Conservation (phyloP, 441 rosid species). For the Jatropha podagrica region DNA sequence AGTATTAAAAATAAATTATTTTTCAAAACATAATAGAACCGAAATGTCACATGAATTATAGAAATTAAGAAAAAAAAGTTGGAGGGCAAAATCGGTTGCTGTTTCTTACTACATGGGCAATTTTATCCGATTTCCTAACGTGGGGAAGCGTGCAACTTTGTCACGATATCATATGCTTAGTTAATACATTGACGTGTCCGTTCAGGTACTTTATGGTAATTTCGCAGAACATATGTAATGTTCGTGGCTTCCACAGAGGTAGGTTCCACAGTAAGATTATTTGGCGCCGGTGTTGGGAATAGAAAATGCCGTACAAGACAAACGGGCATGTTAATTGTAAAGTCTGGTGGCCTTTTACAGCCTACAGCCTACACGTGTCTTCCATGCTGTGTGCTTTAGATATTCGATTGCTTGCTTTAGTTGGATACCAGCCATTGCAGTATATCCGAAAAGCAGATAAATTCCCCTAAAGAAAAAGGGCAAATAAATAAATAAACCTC, state of each 20-base stretch:
- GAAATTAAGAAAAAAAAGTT: too few species aligned
- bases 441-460: too few species aligned
- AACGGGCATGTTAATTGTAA: neutral
- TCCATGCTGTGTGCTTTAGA: neutral
- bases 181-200: neutral
- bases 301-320: neutral
- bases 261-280: neutral
- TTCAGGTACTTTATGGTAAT: neutral
- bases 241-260: neutral
- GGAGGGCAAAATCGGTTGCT: too few species aligned
- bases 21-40: too few species aligned
- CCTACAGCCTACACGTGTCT: neutral
- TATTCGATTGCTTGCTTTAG: neutral
- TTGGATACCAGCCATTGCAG: neutral
- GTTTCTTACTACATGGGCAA: too few species aligned
- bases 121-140: neutral
- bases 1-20: too few species aligned
- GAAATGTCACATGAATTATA: too few species aligned
- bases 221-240: neutral
- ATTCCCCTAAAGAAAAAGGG: too few species aligned
- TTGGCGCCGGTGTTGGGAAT: too few species aligned
- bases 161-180: neutral
- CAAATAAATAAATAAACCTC: too few species aligned
- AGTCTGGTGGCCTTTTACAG: too few species aligned
- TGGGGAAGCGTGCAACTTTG: conserved; percentile 14